Evolutionary conservation across 2,329 filamentous ascomycete species (phyloP), one percentile per base, ranked within the genome.

Genomic region (Fusarium verrucosum): DNA sequence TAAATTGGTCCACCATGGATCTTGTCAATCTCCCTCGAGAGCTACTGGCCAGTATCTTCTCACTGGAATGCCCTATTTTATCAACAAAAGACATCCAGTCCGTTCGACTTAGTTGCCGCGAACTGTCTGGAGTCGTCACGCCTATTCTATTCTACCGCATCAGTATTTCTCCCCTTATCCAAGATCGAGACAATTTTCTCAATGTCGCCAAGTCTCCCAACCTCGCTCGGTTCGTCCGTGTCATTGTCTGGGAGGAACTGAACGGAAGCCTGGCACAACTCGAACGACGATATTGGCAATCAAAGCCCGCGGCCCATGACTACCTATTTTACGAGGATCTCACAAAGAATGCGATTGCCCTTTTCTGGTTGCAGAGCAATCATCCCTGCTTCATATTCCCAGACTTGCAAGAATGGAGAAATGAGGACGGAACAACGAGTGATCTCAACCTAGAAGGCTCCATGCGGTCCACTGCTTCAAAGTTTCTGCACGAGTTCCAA

Each of bases 201-300:
- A 22, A 17, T 7, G 20, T 62, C 3, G 19, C 38, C 1, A 6
- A 3, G 6, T 35, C 20, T 8, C 10, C 23, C 3, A 33, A 41
- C 2, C 50, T 62, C 11, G 25, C 37, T 25, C n/a, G 11, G 4
- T 16, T 45, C 1, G 38, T 61, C 2, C 38, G 50, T 4, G 28
- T 55, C 5, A 14, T 62, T 7, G 30, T 55, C 3, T 62, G 56
- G 56, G 56, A 61, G 32, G 56, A 62, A 20, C n/a, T 61, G 17
- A 54, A 46, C 13, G 42, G 41, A 30, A 19, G 42, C 37, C 8
- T 33, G 6, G 5, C 9, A 22, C 8, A 8, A 20, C 9, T 37
- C 13, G 13, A 37, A 16, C 14, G 13, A 32, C 4, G n/a, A n/a
- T 5, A 5, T n/a, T 32, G 30, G 30, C 4, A n/a, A 17, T 3